phyloP scores from a whole-genome alignment of 2,329 filamentous ascomycete species.

The Colletotrichum shisoi region DNA sequence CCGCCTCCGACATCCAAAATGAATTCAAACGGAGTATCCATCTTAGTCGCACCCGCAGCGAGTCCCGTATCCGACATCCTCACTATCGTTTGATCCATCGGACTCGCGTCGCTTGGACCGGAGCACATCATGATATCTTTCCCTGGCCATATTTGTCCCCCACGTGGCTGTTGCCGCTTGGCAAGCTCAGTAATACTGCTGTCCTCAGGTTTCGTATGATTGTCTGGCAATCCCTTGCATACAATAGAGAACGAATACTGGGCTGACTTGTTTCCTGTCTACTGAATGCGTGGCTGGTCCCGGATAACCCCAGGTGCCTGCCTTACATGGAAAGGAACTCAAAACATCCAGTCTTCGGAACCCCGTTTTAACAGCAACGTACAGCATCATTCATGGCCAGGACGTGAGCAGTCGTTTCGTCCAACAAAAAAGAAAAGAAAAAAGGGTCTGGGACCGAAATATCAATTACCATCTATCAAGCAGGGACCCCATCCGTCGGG shows the following conservation, averaged over 20 bases:
- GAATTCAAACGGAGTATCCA: constrained; percentile 25
- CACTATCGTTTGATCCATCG: neutral
- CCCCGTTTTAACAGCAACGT: constrained; percentile 33
- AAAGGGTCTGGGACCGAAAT: constrained; percentile 23
- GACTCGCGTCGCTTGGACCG: too few species aligned
- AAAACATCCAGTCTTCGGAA: constrained; percentile 31
- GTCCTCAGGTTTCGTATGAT: neutral
- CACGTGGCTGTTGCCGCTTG: neutral
- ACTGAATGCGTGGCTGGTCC: constrained; percentile 11
- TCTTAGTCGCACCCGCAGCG: constrained; percentile 26
- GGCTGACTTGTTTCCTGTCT: constrained; percentile 29
- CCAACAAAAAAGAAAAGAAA: neutral
- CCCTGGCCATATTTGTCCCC: too few species aligned
- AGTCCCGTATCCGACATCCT: neutral
- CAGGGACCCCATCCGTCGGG: constrained; percentile 14
- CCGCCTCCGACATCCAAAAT: constrained; percentile 8
- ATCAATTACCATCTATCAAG: constrained; percentile 40
- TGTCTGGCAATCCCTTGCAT: neutral
- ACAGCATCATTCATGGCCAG: constrained; percentile 35
- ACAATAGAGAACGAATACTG: constrained; percentile 1
- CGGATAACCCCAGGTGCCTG: constrained; percentile 7
- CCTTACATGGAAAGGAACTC: constrained; percentile 14
- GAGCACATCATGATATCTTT: too few species aligned
- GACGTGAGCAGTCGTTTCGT: constrained; percentile 31
- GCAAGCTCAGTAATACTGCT: neutral